Evolutionary conservation across 495 filamentous ascomycete species (phyloP).

Genomic region (Lasiosphaeris hirsuta): DNA sequence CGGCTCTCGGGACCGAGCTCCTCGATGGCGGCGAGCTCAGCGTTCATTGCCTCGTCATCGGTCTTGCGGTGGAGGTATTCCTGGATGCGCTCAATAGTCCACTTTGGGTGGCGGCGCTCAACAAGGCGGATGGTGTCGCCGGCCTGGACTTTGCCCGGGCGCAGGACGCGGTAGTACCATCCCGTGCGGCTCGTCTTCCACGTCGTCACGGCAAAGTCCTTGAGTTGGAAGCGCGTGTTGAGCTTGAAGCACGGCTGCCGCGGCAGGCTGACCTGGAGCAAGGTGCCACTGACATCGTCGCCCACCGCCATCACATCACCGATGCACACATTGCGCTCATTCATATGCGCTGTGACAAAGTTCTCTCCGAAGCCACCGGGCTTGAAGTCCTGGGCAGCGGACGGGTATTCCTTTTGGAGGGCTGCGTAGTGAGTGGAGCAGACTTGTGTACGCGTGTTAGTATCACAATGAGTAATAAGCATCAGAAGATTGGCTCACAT

Average conservation of each 20-base stretch:
- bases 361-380: constrained; percentile 59
- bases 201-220: constrained; percentile 52
- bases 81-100: constrained; percentile 55
- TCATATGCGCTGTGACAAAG: constrained; percentile 46
- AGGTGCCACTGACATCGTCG: not conserved
- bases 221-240: constrained; percentile 53
- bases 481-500: constrained; percentile 32
- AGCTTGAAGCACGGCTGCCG: constrained; percentile 57
- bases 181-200: constrained; percentile 51
- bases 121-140: constrained; percentile 46
- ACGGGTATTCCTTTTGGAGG: constrained; percentile 45
- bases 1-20: constrained; percentile 48
- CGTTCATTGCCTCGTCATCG: constrained; percentile 42
- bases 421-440: constrained; percentile 50
- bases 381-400: constrained; percentile 39
- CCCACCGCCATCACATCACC: constrained; percentile 49
- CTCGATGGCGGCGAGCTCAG: constrained; percentile 40
- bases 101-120: constrained; percentile 43
- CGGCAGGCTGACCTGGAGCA: constrained; percentile 41
- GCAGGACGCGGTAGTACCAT: constrained; percentile 54
- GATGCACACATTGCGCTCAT: constrained; percentile 57
- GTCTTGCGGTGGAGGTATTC: constrained; percentile 51
- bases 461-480: not conserved
- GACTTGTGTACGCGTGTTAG: constrained; percentile 32
- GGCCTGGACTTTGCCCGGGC: constrained; percentile 43